Percentiles rank a stretch among this genome's conserved stretches.
Conservation (phyloP, 2,329 filamentous ascomycete species). For the Calycina herbarum region DNA sequence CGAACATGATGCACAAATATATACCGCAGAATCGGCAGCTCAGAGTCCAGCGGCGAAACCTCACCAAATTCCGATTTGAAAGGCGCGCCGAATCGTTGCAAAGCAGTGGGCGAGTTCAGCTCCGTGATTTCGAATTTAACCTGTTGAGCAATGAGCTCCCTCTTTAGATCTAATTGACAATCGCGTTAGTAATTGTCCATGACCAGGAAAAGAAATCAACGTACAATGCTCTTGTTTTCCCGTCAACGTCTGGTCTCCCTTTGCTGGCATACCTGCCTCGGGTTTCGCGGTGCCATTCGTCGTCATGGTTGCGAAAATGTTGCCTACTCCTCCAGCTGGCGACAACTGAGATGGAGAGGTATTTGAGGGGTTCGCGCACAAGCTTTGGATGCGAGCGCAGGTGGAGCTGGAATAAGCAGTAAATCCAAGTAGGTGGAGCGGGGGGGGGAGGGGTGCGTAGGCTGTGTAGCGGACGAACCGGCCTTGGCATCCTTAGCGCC, state of each 20-base stretch:
- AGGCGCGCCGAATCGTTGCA: slow-evolving; percentile 92
- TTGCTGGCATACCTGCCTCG: slow-evolving; percentile 7
- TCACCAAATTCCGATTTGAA: slow-evolving; percentile 93
- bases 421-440: neutral
- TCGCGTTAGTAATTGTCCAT: slow-evolving; percentile 26
- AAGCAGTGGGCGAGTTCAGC: slow-evolving; percentile 89
- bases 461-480: too few relatives aligned
- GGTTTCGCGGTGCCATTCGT: slow-evolving; percentile 21
- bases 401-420: neutral
- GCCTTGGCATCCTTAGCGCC: too few relatives aligned
- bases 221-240: slow-evolving; percentile 98
- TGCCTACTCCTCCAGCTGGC: neutral
- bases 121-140: slow-evolving; percentile 88
- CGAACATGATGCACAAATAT: slow-evolving; percentile 98
- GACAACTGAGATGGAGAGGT: too few relatives aligned
- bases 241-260: slow-evolving; percentile 55
- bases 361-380: neutral
- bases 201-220: slow-evolving; percentile 32
- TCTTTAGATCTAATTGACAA: slow-evolving; percentile 73
- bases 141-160: slow-evolving; percentile 89
- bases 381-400: neutral
- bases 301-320: slow-evolving; percentile 17
- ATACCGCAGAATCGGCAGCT: slow-evolving; percentile 88
- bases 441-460: too few relatives aligned
- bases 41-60: slow-evolving; percentile 88